Base-by-base conservation (phyloP, 208 protist genomes). In the Leishmania major region DNA sequence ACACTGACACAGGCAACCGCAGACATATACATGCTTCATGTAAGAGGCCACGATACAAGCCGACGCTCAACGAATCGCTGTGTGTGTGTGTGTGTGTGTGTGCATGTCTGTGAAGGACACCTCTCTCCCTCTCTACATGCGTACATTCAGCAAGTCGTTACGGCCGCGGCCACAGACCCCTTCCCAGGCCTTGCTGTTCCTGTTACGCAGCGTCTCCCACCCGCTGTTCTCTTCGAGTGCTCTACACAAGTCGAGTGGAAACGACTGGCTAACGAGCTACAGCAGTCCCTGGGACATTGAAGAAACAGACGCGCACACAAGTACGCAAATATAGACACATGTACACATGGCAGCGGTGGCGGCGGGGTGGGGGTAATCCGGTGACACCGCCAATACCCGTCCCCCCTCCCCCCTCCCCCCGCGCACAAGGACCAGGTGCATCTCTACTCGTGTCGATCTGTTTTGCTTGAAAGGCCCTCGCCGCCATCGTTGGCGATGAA, bases 401-500 rank as follows among this genome's bases (percentile, higher is more conserved):
- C 7, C n/a, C 62, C 62, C 25, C 37, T 37, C 3, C 66, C 40
- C 37, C 22, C n/a, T n/a, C n/a, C 28, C 37, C 25, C 37, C 43
- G n/a, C 11, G 35, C 25, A 37, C 47, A 64, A 77, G 37, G 31
- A 11, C 19, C 3, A 31, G 35, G 5, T 25, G 15, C 11, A 47
- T 13, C 35, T 13, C 35, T 78, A 55, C 72, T 60, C 25, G 19
- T 13, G 11, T 19, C 51, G 8, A 4, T 31, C 17, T n/a, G 17
- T 15, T 15, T 64, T 60, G 53, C 13, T 11, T 69, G 60, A 45
- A 3, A 37, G 31, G 4, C 59, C 51, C 43, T 79, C 85, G 37
- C 53, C 31, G 45, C 64, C 77, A 22, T 89, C 82, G 55, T 72
- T 51, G 49, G 66, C 79, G 7, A 91, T 60, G 60, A 91, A 91